Conservation (phyloP, 192 early-diverging fungal genomes). For the Spizellomyces sp. region DNA sequence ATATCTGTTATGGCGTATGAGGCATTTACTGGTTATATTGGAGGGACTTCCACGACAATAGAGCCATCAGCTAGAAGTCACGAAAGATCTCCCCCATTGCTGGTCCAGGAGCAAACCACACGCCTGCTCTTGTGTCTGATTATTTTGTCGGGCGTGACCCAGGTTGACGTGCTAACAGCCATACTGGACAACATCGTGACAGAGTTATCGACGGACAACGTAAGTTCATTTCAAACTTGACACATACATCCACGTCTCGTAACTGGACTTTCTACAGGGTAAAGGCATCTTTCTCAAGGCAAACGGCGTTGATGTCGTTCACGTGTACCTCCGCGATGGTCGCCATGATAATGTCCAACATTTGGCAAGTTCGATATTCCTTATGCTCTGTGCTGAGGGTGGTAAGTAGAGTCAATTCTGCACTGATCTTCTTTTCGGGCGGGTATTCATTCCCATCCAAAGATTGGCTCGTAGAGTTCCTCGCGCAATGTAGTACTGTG, state of each 20-base stretch:
- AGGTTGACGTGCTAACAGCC: background rate
- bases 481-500: background rate
- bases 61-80: background rate
- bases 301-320: background rate
- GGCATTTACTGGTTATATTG: background rate
- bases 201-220: background rate
- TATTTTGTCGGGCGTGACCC: background rate
- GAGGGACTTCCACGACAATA: background rate
- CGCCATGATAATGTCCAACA: background rate
- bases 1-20: background rate
- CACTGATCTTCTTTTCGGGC: background rate
- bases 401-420: background rate
- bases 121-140: background rate
- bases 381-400: background rate
- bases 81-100: background rate
- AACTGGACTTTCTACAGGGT: background rate
- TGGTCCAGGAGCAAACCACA: background rate
- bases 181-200: background rate
- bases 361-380: background rate
- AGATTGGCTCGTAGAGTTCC: background rate
- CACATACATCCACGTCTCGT: background rate
- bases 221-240: background rate
- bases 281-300: background rate
- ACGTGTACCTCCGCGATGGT: background rate
- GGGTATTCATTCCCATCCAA: background rate